Base-by-base conservation (phyloP, 2,329 filamentous ascomycete species). In the Thelonectria olida region DNA sequence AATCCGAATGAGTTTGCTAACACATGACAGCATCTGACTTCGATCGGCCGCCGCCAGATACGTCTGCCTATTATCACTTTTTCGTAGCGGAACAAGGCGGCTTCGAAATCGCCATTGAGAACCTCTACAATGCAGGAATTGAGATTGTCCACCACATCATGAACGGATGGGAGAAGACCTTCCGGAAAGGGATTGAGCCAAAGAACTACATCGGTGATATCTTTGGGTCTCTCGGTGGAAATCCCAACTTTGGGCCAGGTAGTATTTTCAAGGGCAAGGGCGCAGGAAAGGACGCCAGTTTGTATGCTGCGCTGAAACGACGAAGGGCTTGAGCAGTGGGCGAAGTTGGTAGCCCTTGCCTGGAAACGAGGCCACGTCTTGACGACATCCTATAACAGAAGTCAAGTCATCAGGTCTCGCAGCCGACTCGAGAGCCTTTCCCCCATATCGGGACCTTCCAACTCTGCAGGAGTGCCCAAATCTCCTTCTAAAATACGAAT, bases 81-180 rank as follows among this genome's bases (percentile, higher is more conserved):
- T 68, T 68, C 12, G 56, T 68, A 12, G 62, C 68, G 41, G 66
- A 68, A 8, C 62, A 68, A 15, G 66, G 66, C 4, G 66, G 66
- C 0, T n/a, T 68, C 20, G 64, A 56, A 3, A 62, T 67, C 13
- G 68, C 66, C 0, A 62, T 67, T 1, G 58, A 53, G 3, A 68
- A 68, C 7, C n/a, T 68, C 1, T 68, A 69, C 15, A 58, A 63
- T 9, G 50, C 51, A 0, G 61, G 53, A n/a, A 22, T 65, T 2
- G 67, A 61, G 5, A 64, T 61, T 0, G 49, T 67, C 2, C 15
- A 68, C 15, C 56, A 54, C 1, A 67, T 68, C 2, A 2, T 68
- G n/a, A 8, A 44, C 1, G 50, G 44, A 0, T 68, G 66, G 66
- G 7, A 49, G 5, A 7, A 25, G 6, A 68, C n/a, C 8, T 68